phyloP scores from a whole-genome alignment of 495 filamentous ascomycete genomes.

The Annulohypoxylon moriforme region DNA sequence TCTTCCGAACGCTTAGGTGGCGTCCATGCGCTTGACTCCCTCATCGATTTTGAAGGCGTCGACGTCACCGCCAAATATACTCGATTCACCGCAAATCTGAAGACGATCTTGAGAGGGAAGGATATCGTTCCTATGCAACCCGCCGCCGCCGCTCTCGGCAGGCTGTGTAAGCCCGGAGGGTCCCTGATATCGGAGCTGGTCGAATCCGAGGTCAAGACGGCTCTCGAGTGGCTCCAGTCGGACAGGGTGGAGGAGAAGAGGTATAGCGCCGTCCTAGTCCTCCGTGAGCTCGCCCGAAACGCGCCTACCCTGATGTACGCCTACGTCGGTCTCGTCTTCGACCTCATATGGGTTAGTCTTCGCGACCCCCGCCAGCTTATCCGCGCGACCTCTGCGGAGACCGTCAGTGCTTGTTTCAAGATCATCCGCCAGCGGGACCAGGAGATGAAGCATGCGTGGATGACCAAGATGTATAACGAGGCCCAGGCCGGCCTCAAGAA shows the following conservation, averaged over 20 bases:
- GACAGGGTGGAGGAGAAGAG: slow-evolving; percentile 91
- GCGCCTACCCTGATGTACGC: slow-evolving; percentile 93
- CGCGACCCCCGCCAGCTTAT: slow-evolving; percentile 90
- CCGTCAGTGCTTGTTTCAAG: slow-evolving; percentile 90
- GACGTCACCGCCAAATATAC: slow-evolving; percentile 95
- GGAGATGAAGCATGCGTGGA: slow-evolving; percentile 83
- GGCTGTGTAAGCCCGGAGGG: slow-evolving; percentile 89
- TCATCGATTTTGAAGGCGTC: slow-evolving; percentile 96
- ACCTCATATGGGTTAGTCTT: slow-evolving; percentile 93
- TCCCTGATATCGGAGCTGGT: slow-evolving; percentile 96
- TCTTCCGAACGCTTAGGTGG: slow-evolving; percentile 89
- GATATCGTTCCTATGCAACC: slow-evolving; percentile 87
- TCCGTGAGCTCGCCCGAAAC: slow-evolving; percentile 88
- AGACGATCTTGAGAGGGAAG: slow-evolving; percentile 85
- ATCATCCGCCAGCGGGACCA: slow-evolving; percentile 93
- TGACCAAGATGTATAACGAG: slow-evolving; percentile 86
- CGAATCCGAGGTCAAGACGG: slow-evolving; percentile 93
- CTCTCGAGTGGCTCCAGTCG: slow-evolving; percentile 95
- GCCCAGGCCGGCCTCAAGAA: slow-evolving; percentile 80
- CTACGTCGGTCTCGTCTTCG: slow-evolving; percentile 89
- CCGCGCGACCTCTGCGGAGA: slow-evolving; percentile 88
- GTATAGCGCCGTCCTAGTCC: slow-evolving; percentile 89
- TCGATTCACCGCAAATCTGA: slow-evolving; percentile 89
- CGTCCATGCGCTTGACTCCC: slow-evolving; percentile 86
- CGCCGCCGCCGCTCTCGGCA: slow-evolving; percentile 87